Base-by-base conservation (phyloP, 371 early-diverging fungal genomes). In the Lichtheimia hyalospora region DNA sequence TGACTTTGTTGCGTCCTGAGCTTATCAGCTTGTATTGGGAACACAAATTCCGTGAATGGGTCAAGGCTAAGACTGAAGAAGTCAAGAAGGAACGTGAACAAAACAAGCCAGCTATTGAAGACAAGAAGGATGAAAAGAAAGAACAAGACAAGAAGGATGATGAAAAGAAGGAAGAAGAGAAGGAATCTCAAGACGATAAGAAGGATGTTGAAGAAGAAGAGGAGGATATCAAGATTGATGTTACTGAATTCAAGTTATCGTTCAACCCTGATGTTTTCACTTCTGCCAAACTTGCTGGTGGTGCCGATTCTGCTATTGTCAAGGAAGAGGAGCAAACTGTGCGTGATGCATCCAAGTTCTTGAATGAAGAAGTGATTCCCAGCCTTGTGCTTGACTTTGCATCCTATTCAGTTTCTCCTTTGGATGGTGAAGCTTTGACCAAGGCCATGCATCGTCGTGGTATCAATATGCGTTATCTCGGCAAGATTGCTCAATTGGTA, bases 381-480 rank as follows among this genome's bases (percentile, higher is more conserved):
- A 82, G 83, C 5, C 67, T 94, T 51, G 91, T 91, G 24, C 71
- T 85, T 56, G 94, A 95, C 46, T 85, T 94, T 49, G 84, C 86
- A 5, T 79, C 85, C 10, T 85, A 89, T 65, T 68, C 84, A n/a
- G 78, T 84, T 23, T 86, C 91, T 12, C 95, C 95, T 34, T 69
- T 93, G 23, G 95, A 93, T 69, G 91, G 93, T 44, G 87, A 84
- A 52, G 81, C 89, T 15, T 77, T 97, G 49, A 88, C 90, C n/a
- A 83, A 82, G 62, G 81, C 88, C 7, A 87, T 97, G 86, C 97
- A 97, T 67, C 89, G 87, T 52, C 92, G 94, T 42, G 97, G 97
- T 67, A 89, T 97, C 76, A 97, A 96, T 79, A 95, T 96, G 94
- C 88, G 97, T 54, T 96, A 96, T 67, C 83, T 97, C 10, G 96